Evolutionary conservation across 1,284 basidiomycete genomes (phyloP), one percentile per base, ranked within the genome.

Genomic region (Lignosus rhinocerotis): DNA sequence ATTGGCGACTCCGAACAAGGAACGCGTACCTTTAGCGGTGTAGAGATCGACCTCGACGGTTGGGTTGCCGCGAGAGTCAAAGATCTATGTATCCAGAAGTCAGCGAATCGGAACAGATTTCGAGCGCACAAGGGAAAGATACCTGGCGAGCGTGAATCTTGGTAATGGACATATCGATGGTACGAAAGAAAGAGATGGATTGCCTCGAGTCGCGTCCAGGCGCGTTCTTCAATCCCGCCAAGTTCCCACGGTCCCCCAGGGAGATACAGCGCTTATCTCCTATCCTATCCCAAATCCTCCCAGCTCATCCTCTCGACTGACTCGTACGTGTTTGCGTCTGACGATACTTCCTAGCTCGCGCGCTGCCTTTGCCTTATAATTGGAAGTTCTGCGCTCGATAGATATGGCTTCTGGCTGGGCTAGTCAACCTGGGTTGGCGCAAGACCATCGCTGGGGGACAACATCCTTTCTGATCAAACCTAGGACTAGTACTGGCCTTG

Each of bases 11-110:
- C 56, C 55, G 47, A 34, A 39, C 34, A 49, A 56, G 46, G 56
- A 51, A 46, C 55, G 58, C 62, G 59, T 70, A 90, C 92, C 92
- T 81, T 94, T 94, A 46, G 73, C 86, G 65, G 95, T 97, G 83
- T 82, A 75, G 71, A 98, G 79, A 76, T 97, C 96, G 73, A 97
- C 95, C 80, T 96, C 93, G 76, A 97, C 93, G 71, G 94, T 95
- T 68, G 94, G 93, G 84, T 96, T 94, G 67, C 94, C 94, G 73
- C 94, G 92, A 73, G 94, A 96, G 84, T 96, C 94, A 75, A 96
- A 96, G 86, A 96, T 96, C 92, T 96, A 71, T n/a, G 57, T 47
- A 84, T 93, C 93, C 88, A 93, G 68, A 53, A 56, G 42, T 47
- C 42, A 56, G 55, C 46, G n/a, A 10, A 6, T 34, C 12, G 42